Conservation (phyloP, 352 stramenopile genomes). For the Blastocystis sp. region DNA sequence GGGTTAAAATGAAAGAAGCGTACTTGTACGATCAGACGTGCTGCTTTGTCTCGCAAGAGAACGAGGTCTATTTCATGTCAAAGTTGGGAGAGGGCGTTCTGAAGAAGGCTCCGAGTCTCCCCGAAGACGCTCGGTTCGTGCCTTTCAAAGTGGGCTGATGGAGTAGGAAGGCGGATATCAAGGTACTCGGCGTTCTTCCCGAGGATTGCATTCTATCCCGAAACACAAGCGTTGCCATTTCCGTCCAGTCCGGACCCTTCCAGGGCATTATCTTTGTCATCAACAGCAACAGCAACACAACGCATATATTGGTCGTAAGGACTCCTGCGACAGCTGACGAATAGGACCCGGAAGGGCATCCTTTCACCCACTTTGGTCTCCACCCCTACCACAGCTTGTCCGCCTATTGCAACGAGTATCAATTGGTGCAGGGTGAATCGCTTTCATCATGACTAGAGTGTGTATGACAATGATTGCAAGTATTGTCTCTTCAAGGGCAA, state of each 20-base stretch:
- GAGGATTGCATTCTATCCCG: conserved; percentile 39
- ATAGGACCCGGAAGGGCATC: conserved; percentile 22
- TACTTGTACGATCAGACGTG: conserved; percentile 22
- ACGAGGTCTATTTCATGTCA: conserved; percentile 57
- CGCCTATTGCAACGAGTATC: conserved; percentile 33
- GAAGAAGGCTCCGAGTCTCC: conserved; percentile 49
- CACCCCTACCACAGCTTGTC: conserved; percentile 51
- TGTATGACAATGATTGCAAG: conserved; percentile 70
- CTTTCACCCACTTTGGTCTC: conserved; percentile 47
- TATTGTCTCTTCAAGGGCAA: conserved; percentile 62
- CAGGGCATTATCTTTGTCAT: conserved; percentile 49
- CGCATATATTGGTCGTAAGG: conserved; percentile 45
- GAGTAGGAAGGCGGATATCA: conserved; percentile 44
- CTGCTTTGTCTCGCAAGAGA: conserved; percentile 17
- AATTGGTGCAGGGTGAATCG: not conserved
- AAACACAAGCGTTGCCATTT: conserved; percentile 52
- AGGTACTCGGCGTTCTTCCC: conserved; percentile 38
- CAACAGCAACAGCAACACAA: conserved; percentile 24
- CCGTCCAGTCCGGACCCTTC: conserved; percentile 57
- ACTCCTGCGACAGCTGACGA: not conserved
- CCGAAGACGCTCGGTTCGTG: conserved; percentile 28
- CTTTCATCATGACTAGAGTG: not conserved
- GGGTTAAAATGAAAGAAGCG: conserved; percentile 49
- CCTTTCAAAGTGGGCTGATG: not conserved
- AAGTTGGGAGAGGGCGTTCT: not conserved